A percentile compares a stretch with the other conserved stretches of the same genome.
phyloP scores from a whole-genome alignment of 2,329 filamentous ascomycete species.

The Hypoxylon rubiginosum region DNA sequence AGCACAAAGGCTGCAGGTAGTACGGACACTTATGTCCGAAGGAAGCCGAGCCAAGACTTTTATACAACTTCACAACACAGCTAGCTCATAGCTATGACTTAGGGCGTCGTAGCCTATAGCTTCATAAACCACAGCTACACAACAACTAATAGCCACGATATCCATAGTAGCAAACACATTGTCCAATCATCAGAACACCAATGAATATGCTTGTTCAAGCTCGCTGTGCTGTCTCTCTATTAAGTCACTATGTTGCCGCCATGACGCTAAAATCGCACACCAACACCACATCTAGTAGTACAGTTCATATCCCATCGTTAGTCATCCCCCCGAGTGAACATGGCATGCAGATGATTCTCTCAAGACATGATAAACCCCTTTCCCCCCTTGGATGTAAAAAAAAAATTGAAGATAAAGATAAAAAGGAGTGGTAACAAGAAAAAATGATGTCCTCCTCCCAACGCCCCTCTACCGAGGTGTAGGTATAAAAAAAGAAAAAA shows the following conservation, averaged over 20 bases:
- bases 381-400: constrained; percentile 15
- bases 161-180: background rate
- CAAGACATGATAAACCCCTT: constrained; percentile 13
- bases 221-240: constrained; percentile 19
- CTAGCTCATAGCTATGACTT: no score
- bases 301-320: constrained; percentile 30
- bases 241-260: constrained; percentile 1
- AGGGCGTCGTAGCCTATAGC: background rate
- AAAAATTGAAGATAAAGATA: constrained; percentile 4
- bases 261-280: background rate
- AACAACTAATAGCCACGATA: background rate
- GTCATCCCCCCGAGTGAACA: constrained; percentile 21
- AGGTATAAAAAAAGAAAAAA: constrained; percentile 19
- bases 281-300: constrained; percentile 25
- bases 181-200: background rate
- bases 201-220: constrained; percentile 4
- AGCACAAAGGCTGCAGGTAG: background rate
- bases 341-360: constrained; percentile 16
- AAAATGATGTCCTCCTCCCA: constrained; percentile 11
- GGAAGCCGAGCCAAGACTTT: constrained; percentile 19
- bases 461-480: constrained; percentile 34
- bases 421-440: constrained; percentile 13
- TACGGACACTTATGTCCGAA: constrained; percentile 26
- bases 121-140: background rate
- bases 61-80: background rate